Evolutionary conservation across 164 flowering plant genomes (phyloP).

Genomic region (Platanus orientalis): DNA sequence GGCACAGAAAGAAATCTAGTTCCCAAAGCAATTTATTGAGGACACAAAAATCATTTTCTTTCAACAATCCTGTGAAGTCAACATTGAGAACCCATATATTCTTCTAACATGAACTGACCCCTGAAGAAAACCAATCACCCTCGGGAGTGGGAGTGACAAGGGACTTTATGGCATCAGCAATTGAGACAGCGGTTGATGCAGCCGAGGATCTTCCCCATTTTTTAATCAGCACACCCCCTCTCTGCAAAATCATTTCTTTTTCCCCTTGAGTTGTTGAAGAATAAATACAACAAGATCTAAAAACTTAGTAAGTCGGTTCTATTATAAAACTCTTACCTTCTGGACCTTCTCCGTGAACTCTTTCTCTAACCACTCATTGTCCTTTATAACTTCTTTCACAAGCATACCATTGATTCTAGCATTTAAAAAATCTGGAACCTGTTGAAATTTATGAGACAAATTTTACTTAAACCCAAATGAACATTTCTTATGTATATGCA

Average conservation of each 20-base stretch:
- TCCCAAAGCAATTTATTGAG: background rate
- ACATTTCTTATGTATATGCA: background rate
- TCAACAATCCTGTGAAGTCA: background rate
- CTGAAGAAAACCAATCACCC: conserved; percentile 98
- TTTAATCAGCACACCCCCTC: conserved; percentile 88
- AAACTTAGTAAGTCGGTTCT: background rate
- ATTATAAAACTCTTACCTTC: conserved; percentile 41
- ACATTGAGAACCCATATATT: background rate
- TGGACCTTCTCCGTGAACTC: conserved; percentile 89
- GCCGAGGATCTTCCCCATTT: conserved; percentile 99
- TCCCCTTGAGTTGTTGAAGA: background rate
- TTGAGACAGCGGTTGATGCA: conserved; percentile 95
- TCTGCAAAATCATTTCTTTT: conserved; percentile 36
- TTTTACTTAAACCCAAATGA: background rate
- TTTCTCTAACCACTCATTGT: conserved; percentile 79
- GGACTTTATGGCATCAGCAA: conserved; percentile 84
- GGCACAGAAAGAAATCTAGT: no score
- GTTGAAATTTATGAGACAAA: conserved; percentile 11
- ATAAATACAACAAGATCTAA: background rate
- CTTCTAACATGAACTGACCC: conserved; percentile 46
- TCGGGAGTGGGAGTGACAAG: conserved; percentile 86
- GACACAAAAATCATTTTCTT: background rate
- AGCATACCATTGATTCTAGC: conserved; percentile 81
- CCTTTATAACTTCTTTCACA: conserved; percentile 82
- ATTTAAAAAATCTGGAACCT: conserved; percentile 97